Base-by-base conservation (phyloP, 1,284 basidiomycete species). In the Moesziomyces sp. region DNA sequence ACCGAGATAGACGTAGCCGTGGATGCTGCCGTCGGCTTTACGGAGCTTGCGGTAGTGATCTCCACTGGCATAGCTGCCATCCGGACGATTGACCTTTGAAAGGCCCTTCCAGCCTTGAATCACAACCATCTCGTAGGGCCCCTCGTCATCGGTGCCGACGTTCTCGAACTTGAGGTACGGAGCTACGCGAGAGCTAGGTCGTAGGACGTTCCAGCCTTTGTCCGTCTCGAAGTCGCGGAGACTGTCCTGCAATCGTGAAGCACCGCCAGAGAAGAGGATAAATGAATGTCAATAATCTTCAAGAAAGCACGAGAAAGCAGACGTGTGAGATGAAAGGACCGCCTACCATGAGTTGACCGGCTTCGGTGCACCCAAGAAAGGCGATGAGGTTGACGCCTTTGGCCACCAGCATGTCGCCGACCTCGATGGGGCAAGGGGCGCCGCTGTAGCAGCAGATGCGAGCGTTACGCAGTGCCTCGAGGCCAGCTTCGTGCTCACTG, bases 191-290 rank as follows among this genome's bases (percentile, higher is more conserved):
- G 47, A 14, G 13, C 76, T 82, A 14, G 83, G 83, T 38, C 87
- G 83, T 30, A 89, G 80, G 85, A 88, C 89, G 74, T 89, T 88
- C 89, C 90, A 90, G 24, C 80, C 87, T 74, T 89, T 89, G 85
- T 91, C 90, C 5, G 68, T 84, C 3, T 80, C 82, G 65, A 88
- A 89, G 58, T 88, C 85, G 11, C 88, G 86, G 35, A 84, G 82
- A 14, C 87, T 88, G 78, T 69, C 60, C 38, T 40, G 16, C 38
- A n/a, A 16, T 40, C 16, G 38, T 18, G 16, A 40, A 13, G 1
- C 1, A 8, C 38, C 14, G 18, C 3, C 38, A 40, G 4, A 40
- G 18, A 16, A 18, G 11, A 5, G 14, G 5, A 14, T 40, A 6
- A 18, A 3, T 14, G 18, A 18, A 5, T 40, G 38, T 40, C 16